Conservation (phyloP, 768 basidiomycete genomes). For the Trametes cingulata region DNA sequence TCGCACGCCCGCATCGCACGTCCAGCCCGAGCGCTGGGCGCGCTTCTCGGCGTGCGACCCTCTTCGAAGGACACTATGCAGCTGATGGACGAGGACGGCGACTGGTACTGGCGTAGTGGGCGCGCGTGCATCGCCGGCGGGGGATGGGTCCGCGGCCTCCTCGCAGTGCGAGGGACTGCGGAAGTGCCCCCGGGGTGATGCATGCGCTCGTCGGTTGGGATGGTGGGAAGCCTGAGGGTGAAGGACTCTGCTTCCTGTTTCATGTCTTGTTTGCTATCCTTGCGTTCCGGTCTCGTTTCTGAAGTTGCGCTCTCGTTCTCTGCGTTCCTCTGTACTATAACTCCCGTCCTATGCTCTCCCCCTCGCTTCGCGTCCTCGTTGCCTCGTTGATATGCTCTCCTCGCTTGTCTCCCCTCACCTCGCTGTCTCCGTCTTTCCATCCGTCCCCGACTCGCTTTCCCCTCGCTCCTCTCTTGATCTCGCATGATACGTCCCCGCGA, state of each 20-base stretch:
- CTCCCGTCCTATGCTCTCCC: too few relatives aligned
- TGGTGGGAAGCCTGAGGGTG: background rate
- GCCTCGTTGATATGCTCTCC: too few relatives aligned
- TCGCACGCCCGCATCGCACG: conserved; percentile 5
- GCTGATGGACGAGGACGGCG: conserved; percentile 11
- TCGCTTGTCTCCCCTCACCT: too few relatives aligned
- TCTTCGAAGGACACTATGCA: conserved; percentile 9
- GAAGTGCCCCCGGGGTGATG: conserved; percentile 9
- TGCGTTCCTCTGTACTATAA: too few relatives aligned
- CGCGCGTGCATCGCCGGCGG: conserved; percentile 4
- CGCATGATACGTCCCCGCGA: too few relatives aligned
- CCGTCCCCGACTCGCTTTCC: too few relatives aligned
- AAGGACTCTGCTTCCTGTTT: background rate
- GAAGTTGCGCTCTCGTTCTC: too few relatives aligned
- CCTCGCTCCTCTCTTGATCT: too few relatives aligned
- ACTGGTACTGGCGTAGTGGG: too few relatives aligned
- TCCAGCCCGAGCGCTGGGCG: conserved; percentile 1
- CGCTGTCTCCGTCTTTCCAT: too few relatives aligned
- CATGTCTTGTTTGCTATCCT: background rate
- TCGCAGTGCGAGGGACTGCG: conserved; percentile 1
- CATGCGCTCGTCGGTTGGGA: conserved; percentile 5
- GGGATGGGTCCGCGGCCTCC: background rate
- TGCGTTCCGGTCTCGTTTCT: background rate
- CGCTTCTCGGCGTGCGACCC: conserved; percentile 10
- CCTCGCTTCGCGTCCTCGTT: too few relatives aligned